Evolutionary conservation across 352 stramenopile species (phyloP).

Genomic region (Phytophthora rubi): DNA sequence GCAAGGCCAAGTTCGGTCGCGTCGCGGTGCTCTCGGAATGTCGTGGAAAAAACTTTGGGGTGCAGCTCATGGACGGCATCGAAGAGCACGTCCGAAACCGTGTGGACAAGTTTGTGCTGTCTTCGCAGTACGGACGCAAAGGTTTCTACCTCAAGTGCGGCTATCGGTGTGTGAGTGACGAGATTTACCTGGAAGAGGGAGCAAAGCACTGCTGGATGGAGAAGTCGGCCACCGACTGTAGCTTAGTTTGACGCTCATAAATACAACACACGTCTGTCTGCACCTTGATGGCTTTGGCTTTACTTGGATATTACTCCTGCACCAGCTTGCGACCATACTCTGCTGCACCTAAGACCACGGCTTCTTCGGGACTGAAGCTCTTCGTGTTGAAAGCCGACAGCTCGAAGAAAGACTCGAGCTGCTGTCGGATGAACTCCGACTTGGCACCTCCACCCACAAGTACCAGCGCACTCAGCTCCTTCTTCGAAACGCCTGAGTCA

Average conservation of each 20-base stretch:
- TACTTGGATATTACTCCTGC: constrained; percentile 33
- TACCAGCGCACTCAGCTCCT: constrained; percentile 56
- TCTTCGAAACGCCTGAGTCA: constrained; percentile 41
- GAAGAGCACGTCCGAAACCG: constrained; percentile 49
- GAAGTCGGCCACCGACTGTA: constrained; percentile 30
- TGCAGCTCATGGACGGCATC: constrained; percentile 58
- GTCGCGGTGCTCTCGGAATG: constrained; percentile 67
- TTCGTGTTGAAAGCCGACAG: constrained; percentile 52
- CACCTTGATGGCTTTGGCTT: neutral
- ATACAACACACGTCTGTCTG: neutral
- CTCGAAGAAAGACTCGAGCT: constrained; percentile 64
- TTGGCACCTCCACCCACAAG: constrained; percentile 63
- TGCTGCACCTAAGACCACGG: constrained; percentile 61
- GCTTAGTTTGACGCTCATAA: neutral
- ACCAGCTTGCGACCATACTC: constrained; percentile 61
- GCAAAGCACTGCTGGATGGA: constrained; percentile 66
- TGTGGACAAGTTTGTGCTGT: constrained; percentile 56
- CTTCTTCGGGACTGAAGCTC: constrained; percentile 64
- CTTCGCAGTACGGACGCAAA: constrained; percentile 60
- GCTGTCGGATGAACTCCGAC: constrained; percentile 53
- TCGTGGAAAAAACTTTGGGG: constrained; percentile 62
- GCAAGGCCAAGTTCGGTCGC: constrained; percentile 69
- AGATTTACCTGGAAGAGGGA: constrained; percentile 63
- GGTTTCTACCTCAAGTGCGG: constrained; percentile 78
- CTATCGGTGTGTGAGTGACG: constrained; percentile 53